Conservation (phyloP, 352 stramenopile species). For the Phytophthora litchii region DNA sequence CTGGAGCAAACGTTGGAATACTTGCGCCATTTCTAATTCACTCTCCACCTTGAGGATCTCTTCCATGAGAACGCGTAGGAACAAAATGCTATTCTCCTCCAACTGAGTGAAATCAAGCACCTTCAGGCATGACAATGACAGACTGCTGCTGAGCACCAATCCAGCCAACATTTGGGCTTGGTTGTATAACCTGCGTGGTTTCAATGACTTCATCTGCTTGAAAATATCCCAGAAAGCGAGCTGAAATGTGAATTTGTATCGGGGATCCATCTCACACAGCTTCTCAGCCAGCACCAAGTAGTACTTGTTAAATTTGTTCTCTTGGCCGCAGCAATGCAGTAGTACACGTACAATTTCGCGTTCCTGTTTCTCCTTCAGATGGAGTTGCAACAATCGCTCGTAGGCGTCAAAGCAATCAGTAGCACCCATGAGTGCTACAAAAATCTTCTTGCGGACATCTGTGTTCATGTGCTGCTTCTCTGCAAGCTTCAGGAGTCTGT, state of each 20-base stretch:
- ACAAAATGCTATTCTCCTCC: conserved; percentile 85
- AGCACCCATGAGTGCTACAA: conserved; percentile 97
- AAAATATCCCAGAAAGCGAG: conserved; percentile 98
- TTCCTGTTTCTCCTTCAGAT: conserved; percentile 92
- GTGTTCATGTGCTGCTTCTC: conserved; percentile 98
- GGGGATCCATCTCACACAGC: conserved; percentile 94
- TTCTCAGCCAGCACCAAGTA: conserved; percentile 94
- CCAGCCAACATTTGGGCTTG: conserved; percentile 87
- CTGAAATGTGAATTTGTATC: conserved; percentile 97
- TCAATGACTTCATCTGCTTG: conserved; percentile 90
- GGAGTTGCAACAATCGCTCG: conserved; percentile 92
- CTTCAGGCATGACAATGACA: conserved; percentile 91
- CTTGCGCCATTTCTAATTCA: conserved; percentile 66
- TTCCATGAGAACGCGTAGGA: conserved; percentile 86
- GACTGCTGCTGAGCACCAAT: conserved; percentile 55
- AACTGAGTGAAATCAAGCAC: conserved; percentile 93
- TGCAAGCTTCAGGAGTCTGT: conserved; percentile 89
- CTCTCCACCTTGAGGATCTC: conserved; percentile 73
- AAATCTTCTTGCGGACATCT: conserved; percentile 94
- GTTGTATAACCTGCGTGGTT: conserved; percentile 90
- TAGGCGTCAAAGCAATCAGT: conserved; percentile 96
- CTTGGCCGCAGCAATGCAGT: conserved; percentile 91
- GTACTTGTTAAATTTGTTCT: conserved; percentile 94
- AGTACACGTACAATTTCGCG: conserved; percentile 95
- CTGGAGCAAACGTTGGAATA: conserved; percentile 78